These are phyloP conservation scores for Phytopythium chamaehyphon DNA, from an alignment of 352 stramenopile species.

Conservation along the genomic window DNA sequence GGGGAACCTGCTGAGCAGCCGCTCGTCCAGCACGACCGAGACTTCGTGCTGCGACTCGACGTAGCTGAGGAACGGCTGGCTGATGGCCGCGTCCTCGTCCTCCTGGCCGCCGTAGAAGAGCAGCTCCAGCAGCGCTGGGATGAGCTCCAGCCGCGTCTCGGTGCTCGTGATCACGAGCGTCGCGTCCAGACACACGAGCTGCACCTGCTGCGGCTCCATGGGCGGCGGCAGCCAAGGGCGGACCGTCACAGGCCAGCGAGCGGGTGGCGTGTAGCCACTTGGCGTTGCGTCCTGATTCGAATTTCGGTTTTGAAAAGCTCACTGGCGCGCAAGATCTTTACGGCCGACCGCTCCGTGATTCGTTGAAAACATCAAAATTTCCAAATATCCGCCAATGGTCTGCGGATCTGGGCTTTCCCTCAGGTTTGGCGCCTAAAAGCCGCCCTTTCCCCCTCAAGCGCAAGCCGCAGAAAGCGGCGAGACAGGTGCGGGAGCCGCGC, in stretches of 20 bases:
- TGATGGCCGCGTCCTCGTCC: background rate
- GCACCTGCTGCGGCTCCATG: slow-evolving; percentile 31
- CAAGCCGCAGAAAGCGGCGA: no score
- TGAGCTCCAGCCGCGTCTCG: slow-evolving; percentile 19
- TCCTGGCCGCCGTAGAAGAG: slow-evolving; percentile 40
- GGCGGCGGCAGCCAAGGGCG: background rate
- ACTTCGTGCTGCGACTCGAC: slow-evolving; percentile 66
- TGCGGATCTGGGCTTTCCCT: no score
- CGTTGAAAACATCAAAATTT: no score
- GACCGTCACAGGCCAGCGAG: background rate
- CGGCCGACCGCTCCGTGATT: no score
- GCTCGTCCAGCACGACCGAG: slow-evolving; percentile 58
- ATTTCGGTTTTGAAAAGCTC: no score
- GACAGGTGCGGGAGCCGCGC: no score
- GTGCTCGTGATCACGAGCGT: slow-evolving; percentile 58
- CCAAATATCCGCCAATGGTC: no score
- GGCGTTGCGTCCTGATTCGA: no score
- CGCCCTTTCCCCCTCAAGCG: no score
- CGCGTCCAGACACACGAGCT: slow-evolving; percentile 48
- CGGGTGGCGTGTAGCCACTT: no score
- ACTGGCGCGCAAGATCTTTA: no score
- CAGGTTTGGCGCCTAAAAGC: no score
- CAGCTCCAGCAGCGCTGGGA: slow-evolving; percentile 46
- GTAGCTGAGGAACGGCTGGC: slow-evolving; percentile 51
- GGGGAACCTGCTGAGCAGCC: slow-evolving; percentile 33